Evolutionary conservation across 345 rosid species (phyloP).

Genomic region (Bruguiera parviflora): DNA sequence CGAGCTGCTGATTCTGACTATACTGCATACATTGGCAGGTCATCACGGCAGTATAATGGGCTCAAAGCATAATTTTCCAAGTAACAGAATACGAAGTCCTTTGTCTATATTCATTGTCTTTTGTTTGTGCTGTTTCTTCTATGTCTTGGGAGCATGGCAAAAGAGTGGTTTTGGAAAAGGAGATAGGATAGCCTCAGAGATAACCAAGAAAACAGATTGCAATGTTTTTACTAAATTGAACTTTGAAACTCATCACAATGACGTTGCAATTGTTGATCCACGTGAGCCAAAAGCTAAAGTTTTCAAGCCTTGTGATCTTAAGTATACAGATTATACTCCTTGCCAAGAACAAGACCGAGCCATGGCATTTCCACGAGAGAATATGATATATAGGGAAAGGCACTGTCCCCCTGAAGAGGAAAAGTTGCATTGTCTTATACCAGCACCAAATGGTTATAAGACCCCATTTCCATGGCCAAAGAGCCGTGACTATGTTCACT

Average conservation of each 20-base stretch:
- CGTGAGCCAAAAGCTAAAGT: slow-evolving; percentile 49
- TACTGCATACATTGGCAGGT: slow-evolving; percentile 7
- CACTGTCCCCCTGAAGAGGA: slow-evolving; percentile 86
- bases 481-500: slow-evolving; percentile 84
- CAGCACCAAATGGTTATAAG: slow-evolving; percentile 87
- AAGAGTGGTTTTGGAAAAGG: slow-evolving; percentile 91
- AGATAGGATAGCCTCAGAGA: slow-evolving; percentile 63
- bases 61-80: slow-evolving; percentile 47
- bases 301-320: slow-evolving; percentile 73
- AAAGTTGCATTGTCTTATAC: slow-evolving; percentile 79
- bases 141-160: slow-evolving; percentile 95
- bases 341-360: slow-evolving; percentile 95
- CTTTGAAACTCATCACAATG: slow-evolving; percentile 76
- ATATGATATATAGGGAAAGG: slow-evolving; percentile 90
- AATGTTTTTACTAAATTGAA: slow-evolving; percentile 52
- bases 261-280: slow-evolving; percentile 47
- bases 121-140: slow-evolving; percentile 83
- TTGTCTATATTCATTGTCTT: slow-evolving; percentile 67
- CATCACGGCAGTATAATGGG: slow-evolving; percentile 41
- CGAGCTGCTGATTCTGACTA: not conserved
- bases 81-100: slow-evolving; percentile 51
- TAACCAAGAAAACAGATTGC: slow-evolving; percentile 68
- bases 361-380: slow-evolving; percentile 87
- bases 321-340: slow-evolving; percentile 81
- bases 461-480: slow-evolving; percentile 98